Conservation (phyloP, 257 asterid genomes). For the Anisodus tanguticus region DNA sequence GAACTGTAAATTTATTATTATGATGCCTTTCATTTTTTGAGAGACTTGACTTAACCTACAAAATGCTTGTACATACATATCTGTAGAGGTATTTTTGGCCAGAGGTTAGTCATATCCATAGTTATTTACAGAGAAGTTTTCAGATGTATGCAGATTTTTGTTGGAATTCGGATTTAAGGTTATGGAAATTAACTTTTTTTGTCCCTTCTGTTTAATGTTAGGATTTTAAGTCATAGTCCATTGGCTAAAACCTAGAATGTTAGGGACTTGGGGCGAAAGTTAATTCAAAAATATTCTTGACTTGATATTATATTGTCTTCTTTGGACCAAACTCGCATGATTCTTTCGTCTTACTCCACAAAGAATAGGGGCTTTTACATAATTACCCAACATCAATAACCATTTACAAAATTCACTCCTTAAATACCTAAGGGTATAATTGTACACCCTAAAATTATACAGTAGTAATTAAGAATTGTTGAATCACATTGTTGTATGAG, state of each 20-base stretch:
- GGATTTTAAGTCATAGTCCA: neutral
- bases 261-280: too few relatives aligned
- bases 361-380: too few relatives aligned
- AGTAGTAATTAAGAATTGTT: too few relatives aligned
- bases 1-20: neutral
- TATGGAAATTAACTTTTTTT: neutral
- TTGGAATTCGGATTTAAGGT: constrained; percentile 7
- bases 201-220: neutral
- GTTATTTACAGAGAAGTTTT: neutral
- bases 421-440: neutral
- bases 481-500: too few relatives aligned
- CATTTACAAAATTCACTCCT: too few relatives aligned
- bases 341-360: too few relatives aligned
- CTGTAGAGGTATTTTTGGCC: neutral
- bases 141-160: neutral
- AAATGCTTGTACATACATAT: neutral
- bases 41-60: neutral
- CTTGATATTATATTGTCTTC: neutral
- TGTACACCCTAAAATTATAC: neutral
- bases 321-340: too few relatives aligned
- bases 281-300: too few relatives aligned
- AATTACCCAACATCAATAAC: too few relatives aligned
- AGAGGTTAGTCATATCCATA: constrained; percentile 5
- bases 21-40: neutral
- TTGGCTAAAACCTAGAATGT: neutral